phyloP scores from a whole-genome alignment of 2,329 filamentous ascomycete genomes.

The Elsinoe ampelina region DNA sequence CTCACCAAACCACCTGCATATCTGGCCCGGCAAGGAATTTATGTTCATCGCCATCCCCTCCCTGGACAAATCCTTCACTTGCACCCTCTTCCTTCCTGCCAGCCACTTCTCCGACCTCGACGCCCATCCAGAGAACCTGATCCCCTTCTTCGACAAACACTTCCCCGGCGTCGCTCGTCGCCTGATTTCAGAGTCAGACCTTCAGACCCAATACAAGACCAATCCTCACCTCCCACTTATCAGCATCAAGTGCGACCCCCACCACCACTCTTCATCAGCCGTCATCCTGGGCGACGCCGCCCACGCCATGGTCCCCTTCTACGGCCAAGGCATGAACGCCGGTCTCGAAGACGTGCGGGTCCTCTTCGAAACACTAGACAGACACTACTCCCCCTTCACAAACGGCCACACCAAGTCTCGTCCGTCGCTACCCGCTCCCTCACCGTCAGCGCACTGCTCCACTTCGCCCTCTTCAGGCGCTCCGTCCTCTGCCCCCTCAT shows the following conservation, averaged over 20 bases:
- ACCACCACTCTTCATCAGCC: constrained; percentile 67
- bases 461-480: constrained; percentile 1
- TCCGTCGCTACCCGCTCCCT: background rate
- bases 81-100: constrained; percentile 80
- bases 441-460: background rate
- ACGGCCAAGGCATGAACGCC: constrained; percentile 96
- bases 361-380: constrained; percentile 73
- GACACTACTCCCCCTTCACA: constrained; percentile 42
- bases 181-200: constrained; percentile 56
- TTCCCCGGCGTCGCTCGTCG: constrained; percentile 74
- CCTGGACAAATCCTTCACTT: constrained; percentile 87
- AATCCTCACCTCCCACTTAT: constrained; percentile 92
- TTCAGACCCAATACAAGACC: constrained; percentile 63
- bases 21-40: constrained; percentile 87
- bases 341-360: constrained; percentile 89
- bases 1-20: constrained; percentile 88
- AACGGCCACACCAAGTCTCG: background rate
- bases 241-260: constrained; percentile 82
- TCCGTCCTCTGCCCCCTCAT: background rate
- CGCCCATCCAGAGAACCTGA: constrained; percentile 48
- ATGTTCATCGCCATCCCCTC: constrained; percentile 98
- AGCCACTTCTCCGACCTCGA: constrained; percentile 61
- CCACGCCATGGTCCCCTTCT: constrained; percentile 97
- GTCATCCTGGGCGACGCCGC: constrained; percentile 90
- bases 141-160: constrained; percentile 67